Percentiles rank a stretch among this genome's conserved stretches.
Conservation (phyloP, 306 rosid genomes). For the Urtica urens region DNA sequence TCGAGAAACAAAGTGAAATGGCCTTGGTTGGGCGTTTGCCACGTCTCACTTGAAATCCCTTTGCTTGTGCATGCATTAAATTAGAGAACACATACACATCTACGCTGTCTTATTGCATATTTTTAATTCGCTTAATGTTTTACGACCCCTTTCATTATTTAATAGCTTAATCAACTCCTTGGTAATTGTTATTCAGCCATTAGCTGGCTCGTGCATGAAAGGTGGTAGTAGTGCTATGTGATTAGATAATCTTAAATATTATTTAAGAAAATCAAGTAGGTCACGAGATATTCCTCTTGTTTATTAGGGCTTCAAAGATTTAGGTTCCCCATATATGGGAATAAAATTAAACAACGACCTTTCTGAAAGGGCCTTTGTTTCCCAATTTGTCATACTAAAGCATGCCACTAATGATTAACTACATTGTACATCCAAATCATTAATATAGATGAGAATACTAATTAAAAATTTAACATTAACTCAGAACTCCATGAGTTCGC, state of each 20-base stretch:
- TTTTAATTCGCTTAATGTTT: background rate
- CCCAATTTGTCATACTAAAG: slow-evolving; percentile 8
- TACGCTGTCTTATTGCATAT: slow-evolving; percentile 5
- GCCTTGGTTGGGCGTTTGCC: slow-evolving; percentile 27
- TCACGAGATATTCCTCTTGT: slow-evolving; percentile 16
- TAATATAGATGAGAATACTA: too few species aligned
- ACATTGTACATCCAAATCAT: too few species aligned
- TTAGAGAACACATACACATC: background rate
- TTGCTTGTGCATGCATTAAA: slow-evolving; percentile 18
- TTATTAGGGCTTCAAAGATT: background rate
- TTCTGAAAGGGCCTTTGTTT: slow-evolving; percentile 16
- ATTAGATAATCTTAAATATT: slow-evolving; percentile 9
- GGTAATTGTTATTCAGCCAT: slow-evolving; percentile 20
- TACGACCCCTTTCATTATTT: background rate
- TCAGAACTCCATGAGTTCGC: too few species aligned
- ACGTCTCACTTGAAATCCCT: slow-evolving; percentile 13
- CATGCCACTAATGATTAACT: too few species aligned
- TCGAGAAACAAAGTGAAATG: background rate
- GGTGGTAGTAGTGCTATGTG: background rate
- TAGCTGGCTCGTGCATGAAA: background rate
- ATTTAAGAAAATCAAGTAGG: slow-evolving; percentile 8
- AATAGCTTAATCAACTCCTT: slow-evolving; percentile 6
- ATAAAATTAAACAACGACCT: slow-evolving; percentile 7
- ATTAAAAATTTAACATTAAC: too few species aligned
- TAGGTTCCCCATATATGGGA: slow-evolving; percentile 14